Evolutionary conservation across 352 stramenopile genomes (phyloP), one percentile per base, ranked within the genome.

Genomic region (Hyaloperonospora arabidopsidis): DNA sequence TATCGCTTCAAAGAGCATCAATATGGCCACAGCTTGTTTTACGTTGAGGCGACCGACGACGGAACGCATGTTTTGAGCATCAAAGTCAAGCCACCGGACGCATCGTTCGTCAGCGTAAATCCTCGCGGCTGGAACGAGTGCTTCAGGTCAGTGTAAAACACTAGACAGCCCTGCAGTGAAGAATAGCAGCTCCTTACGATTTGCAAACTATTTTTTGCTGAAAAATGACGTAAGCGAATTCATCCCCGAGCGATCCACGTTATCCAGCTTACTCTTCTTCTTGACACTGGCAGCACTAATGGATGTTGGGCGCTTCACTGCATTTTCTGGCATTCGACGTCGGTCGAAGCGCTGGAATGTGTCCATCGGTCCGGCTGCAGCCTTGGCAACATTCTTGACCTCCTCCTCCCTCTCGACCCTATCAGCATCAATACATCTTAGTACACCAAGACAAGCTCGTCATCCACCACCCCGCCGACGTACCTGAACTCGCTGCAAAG

Each of bases 191-290:
- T 29, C 7, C 25, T 7, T 29, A 29, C 25, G 3, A 29, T 29
- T 29, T 7, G 25, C 3, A 7, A 21, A 49, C 53, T 76, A 84
- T 28, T 93, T 90, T 53, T 89, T 89, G 11, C 67, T 65, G 48
- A 93, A 93, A 50, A 93, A 93, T 1, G 80, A 89, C 39, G 73
- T 84, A 18, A 93, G 69, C 40, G 80, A 93, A 63, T 90, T 90
- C 79, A 93, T 93, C 17, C 83, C 79, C 8, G 74, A 68, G 44
- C 77, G 70, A 36, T 89, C 73, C 22, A 89, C 76, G 54, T 81
- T 88, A 12, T 74, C 80, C 38, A 90, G 60, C 44, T 90, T 90
- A 64, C 76, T 88, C 52, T 89, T 90, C 65, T 88, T 88, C 63
- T 93, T 91, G 10, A 54, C 61, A 23, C 49, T 59, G 15, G 48